Base-by-base conservation (phyloP, 495 filamentous ascomycete genomes). In the Aspergillus wentii region DNA sequence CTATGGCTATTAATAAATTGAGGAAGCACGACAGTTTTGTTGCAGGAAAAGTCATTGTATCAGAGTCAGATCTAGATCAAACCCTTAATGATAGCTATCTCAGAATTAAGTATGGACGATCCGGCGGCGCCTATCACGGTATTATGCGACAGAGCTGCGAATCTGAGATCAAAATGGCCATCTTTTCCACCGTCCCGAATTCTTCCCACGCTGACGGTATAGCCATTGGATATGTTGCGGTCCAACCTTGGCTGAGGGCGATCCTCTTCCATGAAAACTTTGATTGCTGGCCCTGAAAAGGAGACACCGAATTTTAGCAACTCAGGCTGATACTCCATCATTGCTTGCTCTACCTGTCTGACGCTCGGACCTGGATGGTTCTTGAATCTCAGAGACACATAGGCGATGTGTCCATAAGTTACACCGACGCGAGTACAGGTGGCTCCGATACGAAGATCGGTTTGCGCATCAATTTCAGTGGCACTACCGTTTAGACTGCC, bases 61-160 rank as follows among this genome's bases (percentile, higher is more conserved):
- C n/a, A n/a, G n/a, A n/a, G n/a, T n/a, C n/a, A n/a, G n/a, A n/a
- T 51, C 66, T 75, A 90, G 46, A 88, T 71, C 48, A 80, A 86
- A 6, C 90, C 92, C 67, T 89, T 94, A 33, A 95, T 75, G 17
- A 95, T 79, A 23, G 91, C 90, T 21, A 89, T 87, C 60, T 96
- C 92, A 9, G 89, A 86, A 59, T 96, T 96, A 38, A 98, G 64
- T 57, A 96, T 94, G 11, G 87, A 94, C 8, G 86, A 92, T 21
- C 92, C 92, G 8, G 92, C 89, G 23, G 92, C 92, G 48, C 90
- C 91, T 54, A 98, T 90, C 29, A 98, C 82, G 30, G 90, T 91
- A 56, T 92, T 94, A 59, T 92, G 88, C 36, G 81, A 87, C 49
- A 92, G 59, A 4, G 84, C 80, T 20, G 85, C 85, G 57, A 92